A percentile compares a stretch with the other conserved stretches of the same genome.
Conservation (phyloP, 2,329 filamentous ascomycete species). For the Kalaharituber pfeilii region DNA sequence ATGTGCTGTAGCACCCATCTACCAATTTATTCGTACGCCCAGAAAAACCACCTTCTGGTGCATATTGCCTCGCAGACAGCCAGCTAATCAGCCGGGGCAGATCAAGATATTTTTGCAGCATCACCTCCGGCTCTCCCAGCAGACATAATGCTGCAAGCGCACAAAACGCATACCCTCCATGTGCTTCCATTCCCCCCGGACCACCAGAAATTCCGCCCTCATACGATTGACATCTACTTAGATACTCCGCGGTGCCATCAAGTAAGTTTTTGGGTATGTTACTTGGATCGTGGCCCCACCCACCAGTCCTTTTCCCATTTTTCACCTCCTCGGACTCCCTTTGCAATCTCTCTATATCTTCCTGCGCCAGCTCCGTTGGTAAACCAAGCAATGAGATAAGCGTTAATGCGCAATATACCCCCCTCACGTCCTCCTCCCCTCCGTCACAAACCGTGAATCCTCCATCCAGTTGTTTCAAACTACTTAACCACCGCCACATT, state of each 20-base stretch:
- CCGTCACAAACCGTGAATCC: slow-evolving; percentile 76
- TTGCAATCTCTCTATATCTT: not conserved
- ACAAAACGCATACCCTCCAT: slow-evolving; percentile 94
- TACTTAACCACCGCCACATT: slow-evolving; percentile 83
- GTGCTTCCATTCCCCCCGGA: slow-evolving; percentile 65
- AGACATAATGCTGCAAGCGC: slow-evolving; percentile 78
- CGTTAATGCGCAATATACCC: slow-evolving; percentile 79
- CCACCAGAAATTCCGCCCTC: slow-evolving; percentile 83
- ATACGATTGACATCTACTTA: slow-evolving; percentile 51
- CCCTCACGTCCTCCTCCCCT: slow-evolving; percentile 84
- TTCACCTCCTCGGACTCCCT: slow-evolving; percentile 9
- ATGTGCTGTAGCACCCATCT: slow-evolving; percentile 95
- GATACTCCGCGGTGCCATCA: slow-evolving; percentile 26
- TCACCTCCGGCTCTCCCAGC: slow-evolving; percentile 51
- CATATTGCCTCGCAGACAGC: slow-evolving; percentile 77
- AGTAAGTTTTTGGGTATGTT: slow-evolving; percentile 7
- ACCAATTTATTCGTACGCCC: slow-evolving; percentile 95
- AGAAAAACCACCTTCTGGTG: slow-evolving; percentile 80
- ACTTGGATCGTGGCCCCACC: not conserved
- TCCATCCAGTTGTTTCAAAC: slow-evolving; percentile 69
- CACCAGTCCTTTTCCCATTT: slow-evolving; percentile 5
- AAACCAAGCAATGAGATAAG: slow-evolving; percentile 69
- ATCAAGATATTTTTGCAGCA: slow-evolving; percentile 37
- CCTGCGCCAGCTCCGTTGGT: slow-evolving; percentile 57
- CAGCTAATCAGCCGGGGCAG: slow-evolving; percentile 62